Evolutionary conservation across 225 moss, liverwort and hornwort species (phyloP), one percentile per base, ranked within the genome.

Genomic region (Bryoerythrophyllum caledonicum): DNA sequence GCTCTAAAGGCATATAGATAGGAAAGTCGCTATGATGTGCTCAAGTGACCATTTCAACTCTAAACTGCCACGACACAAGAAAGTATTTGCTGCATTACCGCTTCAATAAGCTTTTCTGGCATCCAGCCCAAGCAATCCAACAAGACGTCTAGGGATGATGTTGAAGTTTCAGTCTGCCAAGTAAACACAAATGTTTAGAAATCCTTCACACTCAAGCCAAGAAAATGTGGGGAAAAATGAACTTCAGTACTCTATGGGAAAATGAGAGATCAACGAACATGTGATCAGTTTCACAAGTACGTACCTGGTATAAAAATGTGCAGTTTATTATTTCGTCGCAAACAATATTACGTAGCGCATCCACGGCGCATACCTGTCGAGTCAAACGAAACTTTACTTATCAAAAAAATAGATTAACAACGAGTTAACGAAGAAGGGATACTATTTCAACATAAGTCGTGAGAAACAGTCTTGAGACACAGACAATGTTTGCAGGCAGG

Each of bases 61-160:
- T 26, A 69, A 30, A 21, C 28, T 66, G 40, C 41, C 58, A 52
- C 8, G 4, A 69, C 60, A 56, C 34, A 57, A 44, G 48, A 17
- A 54, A 58, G 48, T 64, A 4, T 19, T 35, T 56, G 58, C 48
- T 38, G 26, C 59, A 85, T 82, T 91, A 93, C 93, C 85, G 86
- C 82, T 88, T 93, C 93, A 80, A 91, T 91, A 41, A 93, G 76
- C 41, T 28, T 46, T 52, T 87, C 88, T 60, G 93, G 90, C 93
- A 93, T 91, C 76, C 79, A 83, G 60, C 86, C 81, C 70, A 91
- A 90, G 62, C 80, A 79, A 8, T 80, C 83, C 53, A 93, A 79
- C 56, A 91, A 79, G 27, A 79, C 80, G 35, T 90, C 90, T 73
- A 93, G 38, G 10, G 69, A 46, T 38, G 79, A 73, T 17, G 19